Conservation (phyloP, 139 green algal genomes). For the Coelastrella sp. region DNA sequence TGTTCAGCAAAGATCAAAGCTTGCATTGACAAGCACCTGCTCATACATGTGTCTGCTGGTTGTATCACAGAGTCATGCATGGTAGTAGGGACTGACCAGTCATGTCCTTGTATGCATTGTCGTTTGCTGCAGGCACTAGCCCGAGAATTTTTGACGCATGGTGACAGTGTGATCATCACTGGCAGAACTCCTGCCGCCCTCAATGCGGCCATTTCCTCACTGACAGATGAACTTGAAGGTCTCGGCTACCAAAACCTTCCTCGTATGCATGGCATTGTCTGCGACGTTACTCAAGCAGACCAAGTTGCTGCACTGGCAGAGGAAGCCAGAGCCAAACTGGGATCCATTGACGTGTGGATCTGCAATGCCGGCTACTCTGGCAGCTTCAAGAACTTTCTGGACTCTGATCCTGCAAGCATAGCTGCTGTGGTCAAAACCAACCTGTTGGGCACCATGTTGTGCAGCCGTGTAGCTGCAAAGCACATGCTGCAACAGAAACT, state of each 20-base stretch:
- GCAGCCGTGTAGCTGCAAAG: slow-evolving; percentile 85
- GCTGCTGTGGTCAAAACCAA: slow-evolving; percentile 86
- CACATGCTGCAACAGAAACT: slow-evolving; percentile 83
- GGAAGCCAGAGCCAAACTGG: slow-evolving; percentile 47
- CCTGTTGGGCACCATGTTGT: slow-evolving; percentile 84
- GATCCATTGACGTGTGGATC: slow-evolving; percentile 83
- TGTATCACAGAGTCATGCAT: not conserved
- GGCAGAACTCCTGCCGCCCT: slow-evolving; percentile 57
- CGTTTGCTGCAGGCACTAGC: slow-evolving; percentile 90
- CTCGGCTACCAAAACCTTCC: not conserved
- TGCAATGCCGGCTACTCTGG: slow-evolving; percentile 87
- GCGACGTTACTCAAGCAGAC: slow-evolving; percentile 69
- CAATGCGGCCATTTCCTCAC: slow-evolving; percentile 55
- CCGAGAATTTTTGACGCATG: slow-evolving; percentile 75
- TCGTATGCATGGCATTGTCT: slow-evolving; percentile 62
- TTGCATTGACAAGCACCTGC: no score
- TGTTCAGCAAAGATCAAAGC: no score
- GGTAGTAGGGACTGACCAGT: no score
- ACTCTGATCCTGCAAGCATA: slow-evolving; percentile 59
- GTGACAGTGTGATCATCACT: slow-evolving; percentile 77
- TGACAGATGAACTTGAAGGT: slow-evolving; percentile 25
- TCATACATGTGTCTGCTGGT: no score
- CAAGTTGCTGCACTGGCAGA: slow-evolving; percentile 56
- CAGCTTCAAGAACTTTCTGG: slow-evolving; percentile 73
- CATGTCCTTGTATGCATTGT: no score